These are phyloP conservation scores for Lepidium sativum DNA, from an alignment of 345 rosid species.

Conservation along the genomic window DNA sequence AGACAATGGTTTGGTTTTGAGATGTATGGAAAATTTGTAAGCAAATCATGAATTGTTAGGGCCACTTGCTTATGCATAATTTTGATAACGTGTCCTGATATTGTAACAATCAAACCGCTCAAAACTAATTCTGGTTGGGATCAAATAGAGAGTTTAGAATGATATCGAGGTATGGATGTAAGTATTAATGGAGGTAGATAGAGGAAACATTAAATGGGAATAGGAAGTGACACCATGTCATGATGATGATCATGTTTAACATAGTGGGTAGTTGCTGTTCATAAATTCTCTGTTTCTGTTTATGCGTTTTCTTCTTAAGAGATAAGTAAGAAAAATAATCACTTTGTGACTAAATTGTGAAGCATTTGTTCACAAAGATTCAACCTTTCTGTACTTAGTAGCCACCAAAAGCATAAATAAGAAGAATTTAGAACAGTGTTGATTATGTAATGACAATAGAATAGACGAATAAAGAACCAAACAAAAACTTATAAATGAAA, in stretches of 20 bases:
- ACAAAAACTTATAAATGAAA: not conserved
- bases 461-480: not conserved
- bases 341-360: conserved; percentile 14
- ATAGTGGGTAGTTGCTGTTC: conserved; percentile 23
- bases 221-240: conserved; percentile 15
- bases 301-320: conserved; percentile 10
- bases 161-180: conserved; percentile 23
- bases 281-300: conserved; percentile 2
- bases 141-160: not conserved
- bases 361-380: not conserved
- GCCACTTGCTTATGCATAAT: not conserved
- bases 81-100: conserved; percentile 7
- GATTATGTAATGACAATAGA: not conserved
- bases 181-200: conserved; percentile 26
- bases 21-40: not conserved
- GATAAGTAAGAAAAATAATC: not conserved
- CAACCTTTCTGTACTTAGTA: not conserved
- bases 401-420: conserved; percentile 10
- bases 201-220: conserved; percentile 14
- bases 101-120: not conserved
- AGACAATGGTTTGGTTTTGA: not conserved
- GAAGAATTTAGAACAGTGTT: not conserved
- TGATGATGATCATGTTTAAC: conserved; percentile 22
- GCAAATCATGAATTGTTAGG: conserved; percentile 2
- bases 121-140: conserved; percentile 7